Evolutionary conservation across 2,329 filamentous ascomycete genomes (phyloP), one percentile per base, ranked within the genome.

Genomic region (Emmonsiellopsis sp.): DNA sequence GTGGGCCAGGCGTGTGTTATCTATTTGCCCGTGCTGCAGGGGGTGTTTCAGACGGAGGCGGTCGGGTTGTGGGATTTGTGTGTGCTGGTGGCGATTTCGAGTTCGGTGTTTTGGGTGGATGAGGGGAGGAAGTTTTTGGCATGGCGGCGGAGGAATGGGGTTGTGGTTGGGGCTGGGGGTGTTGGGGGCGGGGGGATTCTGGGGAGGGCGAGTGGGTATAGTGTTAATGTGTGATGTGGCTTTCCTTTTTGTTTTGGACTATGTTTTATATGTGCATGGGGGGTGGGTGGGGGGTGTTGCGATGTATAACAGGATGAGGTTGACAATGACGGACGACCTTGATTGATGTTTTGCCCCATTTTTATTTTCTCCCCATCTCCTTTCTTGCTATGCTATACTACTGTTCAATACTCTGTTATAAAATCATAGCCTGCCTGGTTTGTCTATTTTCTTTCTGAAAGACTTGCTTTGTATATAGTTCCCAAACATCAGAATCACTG

Each of bases 11-110:
- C 91, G 45, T 79, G 92, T 57, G 94, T 98, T 53, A 89, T 98
- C 52, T 98, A 97, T 70, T 84, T 97, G 58, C 93, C 93, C 8
- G 91, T 90, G 74, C 74, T 98, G 62, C 93, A 98, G 72, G 82
- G 87, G 51, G 85, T 97, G 5, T 98, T 98, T 73, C 93, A 98
- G 74, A 98, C 93, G 0, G 93, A 98, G 70, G 85, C 87, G 0
- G 71, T 98, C 52, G 76, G 82, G 0, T 67, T 91, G 7, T 74
- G 79, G 56, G 93, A 98, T 74, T 70, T 97, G 53, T 63, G 90
- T 42, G 75, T 83, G 55, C 74, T 98, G 60, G 62, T 92, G 32
- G 67, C 82, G 45, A 76, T 98, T 56, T 87, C 91, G 56, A 97
- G 91, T 72, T 83, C 81, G 49, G 93, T 98, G 32, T 95, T 98